These are phyloP conservation scores for Cenchrus purpureus DNA, from an alignment of 176 grass and related monocot genomes.

Conservation along the genomic window DNA sequence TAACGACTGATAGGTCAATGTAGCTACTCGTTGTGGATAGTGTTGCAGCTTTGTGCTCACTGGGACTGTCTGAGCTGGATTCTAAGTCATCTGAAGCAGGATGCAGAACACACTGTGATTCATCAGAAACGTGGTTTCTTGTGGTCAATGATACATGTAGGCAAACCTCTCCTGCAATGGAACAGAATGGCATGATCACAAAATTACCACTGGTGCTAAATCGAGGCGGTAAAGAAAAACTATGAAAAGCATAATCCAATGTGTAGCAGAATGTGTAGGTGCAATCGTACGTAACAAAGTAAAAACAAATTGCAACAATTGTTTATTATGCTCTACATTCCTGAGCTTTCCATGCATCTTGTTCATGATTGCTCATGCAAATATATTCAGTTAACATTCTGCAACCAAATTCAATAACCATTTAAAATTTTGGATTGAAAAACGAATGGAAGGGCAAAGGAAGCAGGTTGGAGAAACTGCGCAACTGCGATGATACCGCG, in stretches of 20 bases:
- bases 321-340: background rate
- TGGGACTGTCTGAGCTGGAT: conserved; percentile 82
- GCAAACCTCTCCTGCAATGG: conserved; percentile 76
- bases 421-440: background rate
- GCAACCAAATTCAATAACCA: background rate
- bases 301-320: background rate
- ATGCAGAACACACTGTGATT: conserved; percentile 30
- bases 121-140: conserved; percentile 44
- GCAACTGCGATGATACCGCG: conserved; percentile 59
- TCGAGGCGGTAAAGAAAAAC: too few relatives aligned
- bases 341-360: background rate
- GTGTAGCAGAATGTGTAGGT: background rate
- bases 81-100: conserved; percentile 59
- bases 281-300: background rate
- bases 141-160: conserved; percentile 65
- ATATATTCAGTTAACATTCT: background rate
- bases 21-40: conserved; percentile 49
- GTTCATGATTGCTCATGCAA: background rate
- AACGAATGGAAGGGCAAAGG: background rate
- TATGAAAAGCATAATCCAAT: background rate
- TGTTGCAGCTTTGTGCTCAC: conserved; percentile 44
- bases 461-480: background rate
- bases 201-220: background rate
- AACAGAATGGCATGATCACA: background rate
- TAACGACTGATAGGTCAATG: conserved; percentile 40